Evolutionary conservation across 2,329 filamentous ascomycete species (phyloP), one percentile per base, ranked within the genome.

Genomic region (Fusarium poae): DNA sequence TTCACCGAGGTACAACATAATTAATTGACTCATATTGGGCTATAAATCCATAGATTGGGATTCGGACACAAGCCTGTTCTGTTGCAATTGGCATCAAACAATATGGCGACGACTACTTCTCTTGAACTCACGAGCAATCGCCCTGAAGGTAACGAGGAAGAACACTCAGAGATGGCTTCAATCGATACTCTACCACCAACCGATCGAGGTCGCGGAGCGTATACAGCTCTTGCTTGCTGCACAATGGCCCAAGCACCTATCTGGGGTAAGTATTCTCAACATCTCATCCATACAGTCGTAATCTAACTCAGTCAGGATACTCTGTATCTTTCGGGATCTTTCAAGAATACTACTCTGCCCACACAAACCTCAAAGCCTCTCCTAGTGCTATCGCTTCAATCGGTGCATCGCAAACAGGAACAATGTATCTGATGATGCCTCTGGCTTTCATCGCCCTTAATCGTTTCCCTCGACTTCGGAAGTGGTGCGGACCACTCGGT

Each of bases 311-410:
- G 21, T 32, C 25, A 77, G 76, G 76, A 29, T 77, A 76, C 10
- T 76, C 76, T 0, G 75, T 77, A 15, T 73, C 88, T 0, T 92
- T 88, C 72, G 90, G 89, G 37, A 84, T 92, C 51, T 91, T 92
- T 71, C 89, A 91, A 73, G 83, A 88, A 53, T 89, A 90, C 77
- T 92, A 92, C 76, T 84, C 81, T 23, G 82, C 80, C 1, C 81
- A 88, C 85, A 4, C 89, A 85, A n/a, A 84, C 80, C 62, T 83
- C 83, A 7, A 83, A 81, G 84, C 84, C 76, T 76, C 75, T 12
- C 73, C 56, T 2, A 71, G 64, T 7, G 67, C 67, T 18, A 65
- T 74, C n/a, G 67, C 74, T 20, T 75, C 74, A 9, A 71, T 75
- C 8, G 70, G 72, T 2, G 65, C 70, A 10, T 72, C 68, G 3